phyloP scores from a whole-genome alignment of 139 green algal genomes.

The Closterium sp. region DNA sequence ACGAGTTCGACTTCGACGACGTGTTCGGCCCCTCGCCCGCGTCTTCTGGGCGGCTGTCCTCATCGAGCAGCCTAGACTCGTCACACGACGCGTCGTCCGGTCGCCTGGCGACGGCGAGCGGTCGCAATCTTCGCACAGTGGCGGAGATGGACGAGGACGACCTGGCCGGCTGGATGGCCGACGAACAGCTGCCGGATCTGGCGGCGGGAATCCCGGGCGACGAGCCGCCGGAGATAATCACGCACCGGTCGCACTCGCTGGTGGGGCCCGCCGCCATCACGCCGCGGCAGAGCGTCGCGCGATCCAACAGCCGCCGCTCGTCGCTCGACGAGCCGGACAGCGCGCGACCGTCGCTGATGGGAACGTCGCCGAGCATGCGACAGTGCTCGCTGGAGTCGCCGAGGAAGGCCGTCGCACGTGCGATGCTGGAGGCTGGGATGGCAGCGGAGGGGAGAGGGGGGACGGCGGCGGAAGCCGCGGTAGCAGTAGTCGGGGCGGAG shows the following conservation, averaged over 20 bases:
- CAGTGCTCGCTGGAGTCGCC: neutral
- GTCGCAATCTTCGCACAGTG: neutral
- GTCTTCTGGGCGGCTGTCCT: conserved; percentile 7
- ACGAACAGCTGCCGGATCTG: neutral
- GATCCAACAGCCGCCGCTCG: neutral
- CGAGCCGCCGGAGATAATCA: conserved; percentile 16
- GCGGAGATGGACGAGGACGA: conserved; percentile 10
- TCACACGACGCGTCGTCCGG: neutral
- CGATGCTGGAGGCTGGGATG: neutral
- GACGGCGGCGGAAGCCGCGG: neutral
- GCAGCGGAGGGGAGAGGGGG: neutral
- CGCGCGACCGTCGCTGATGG: neutral
- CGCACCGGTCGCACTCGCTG: conserved; percentile 40
- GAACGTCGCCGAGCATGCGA: neutral
- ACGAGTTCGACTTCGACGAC: conserved; percentile 42
- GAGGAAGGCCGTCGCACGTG: conserved; percentile 14
- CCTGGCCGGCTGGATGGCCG: conserved; percentile 8
- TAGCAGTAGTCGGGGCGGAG: neutral
- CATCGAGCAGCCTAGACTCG: neutral
- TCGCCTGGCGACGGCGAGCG: neutral
- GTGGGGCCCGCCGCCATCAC: conserved; percentile 27
- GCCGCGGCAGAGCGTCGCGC: neutral
- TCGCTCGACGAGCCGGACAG: conserved; percentile 1
- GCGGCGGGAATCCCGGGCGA: neutral
- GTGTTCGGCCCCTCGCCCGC: conserved; percentile 40